A percentile compares a stretch with the other conserved stretches of the same genome.
These are phyloP conservation scores for Leersia perrieri DNA, from an alignment of 176 grass and related monocot species.

Conservation along the genomic window DNA sequence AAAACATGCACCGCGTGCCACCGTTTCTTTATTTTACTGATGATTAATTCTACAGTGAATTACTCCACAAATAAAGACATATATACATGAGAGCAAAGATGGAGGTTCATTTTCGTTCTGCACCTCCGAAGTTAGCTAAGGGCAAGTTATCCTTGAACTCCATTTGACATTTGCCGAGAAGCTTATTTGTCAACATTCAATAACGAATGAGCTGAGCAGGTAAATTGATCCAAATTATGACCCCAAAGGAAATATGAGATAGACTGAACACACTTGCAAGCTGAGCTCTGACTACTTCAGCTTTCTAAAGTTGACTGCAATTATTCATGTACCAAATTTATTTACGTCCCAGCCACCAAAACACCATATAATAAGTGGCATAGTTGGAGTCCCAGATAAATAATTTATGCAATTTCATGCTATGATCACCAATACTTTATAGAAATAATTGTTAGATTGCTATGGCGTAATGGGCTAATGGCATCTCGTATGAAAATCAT, in stretches of 20 bases:
- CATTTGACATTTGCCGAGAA: too few relatives aligned
- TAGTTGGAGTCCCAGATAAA: background rate
- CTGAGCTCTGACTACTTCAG: background rate
- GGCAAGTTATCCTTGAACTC: background rate
- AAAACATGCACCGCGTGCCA: too few relatives aligned
- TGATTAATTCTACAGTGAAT: background rate
- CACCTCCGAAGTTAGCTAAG: background rate
- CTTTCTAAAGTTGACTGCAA: background rate
- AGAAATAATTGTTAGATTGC: slow-evolving; percentile 12
- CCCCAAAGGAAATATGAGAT: background rate
- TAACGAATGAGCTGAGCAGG: too few relatives aligned
- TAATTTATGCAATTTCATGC: background rate
- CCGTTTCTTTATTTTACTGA: background rate
- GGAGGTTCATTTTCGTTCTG: background rate
- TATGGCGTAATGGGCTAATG: background rate
- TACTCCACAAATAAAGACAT: background rate
- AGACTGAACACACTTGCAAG: background rate
- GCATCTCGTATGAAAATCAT: background rate
- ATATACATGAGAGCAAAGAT: background rate
- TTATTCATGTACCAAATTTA: slow-evolving; percentile 12
- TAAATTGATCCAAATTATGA: too few relatives aligned
- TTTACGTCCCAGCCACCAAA: background rate
- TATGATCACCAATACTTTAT: background rate
- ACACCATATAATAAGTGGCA: background rate
- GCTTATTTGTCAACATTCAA: too few relatives aligned